Evolutionary conservation across 179 eudicot genomes (phyloP).

Genomic region (Patellifolia procumbens): DNA sequence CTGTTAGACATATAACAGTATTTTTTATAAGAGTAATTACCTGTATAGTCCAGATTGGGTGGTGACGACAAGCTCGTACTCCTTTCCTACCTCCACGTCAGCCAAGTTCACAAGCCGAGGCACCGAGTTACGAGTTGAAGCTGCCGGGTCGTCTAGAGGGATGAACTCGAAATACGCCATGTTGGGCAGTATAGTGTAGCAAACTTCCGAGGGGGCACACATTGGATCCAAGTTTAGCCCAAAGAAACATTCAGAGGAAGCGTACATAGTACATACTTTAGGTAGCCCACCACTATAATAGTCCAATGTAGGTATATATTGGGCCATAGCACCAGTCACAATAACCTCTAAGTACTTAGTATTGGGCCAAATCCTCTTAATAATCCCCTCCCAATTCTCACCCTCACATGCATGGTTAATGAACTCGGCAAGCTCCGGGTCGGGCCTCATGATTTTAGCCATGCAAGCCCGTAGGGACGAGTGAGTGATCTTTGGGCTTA

Average conservation of each 20-base stretch:
- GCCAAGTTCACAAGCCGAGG: constrained; percentile 63
- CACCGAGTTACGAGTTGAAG: constrained; percentile 30
- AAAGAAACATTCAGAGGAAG: constrained; percentile 79
- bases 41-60: constrained; percentile 53
- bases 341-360: constrained; percentile 78
- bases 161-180: constrained; percentile 84
- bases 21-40: background rate
- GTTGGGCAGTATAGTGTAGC: constrained; percentile 79
- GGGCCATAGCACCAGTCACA: constrained; percentile 92
- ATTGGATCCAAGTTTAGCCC: constrained; percentile 74
- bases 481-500: constrained; percentile 51
- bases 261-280: constrained; percentile 68
- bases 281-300: constrained; percentile 77
- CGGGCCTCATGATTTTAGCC: constrained; percentile 46
- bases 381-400: constrained; percentile 71
- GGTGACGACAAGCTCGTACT: constrained; percentile 78
- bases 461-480: constrained; percentile 42
- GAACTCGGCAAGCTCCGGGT: constrained; percentile 51
- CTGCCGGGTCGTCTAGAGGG: constrained; percentile 44
- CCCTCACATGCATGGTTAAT: constrained; percentile 46
- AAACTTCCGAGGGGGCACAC: constrained; percentile 65
- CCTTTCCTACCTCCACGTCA: constrained; percentile 71
- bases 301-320: constrained; percentile 76
- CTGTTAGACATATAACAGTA: background rate
- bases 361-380: constrained; percentile 74